phyloP scores from a whole-genome alignment of 768 basidiomycete genomes.

The Rhizopogon roseolus region DNA sequence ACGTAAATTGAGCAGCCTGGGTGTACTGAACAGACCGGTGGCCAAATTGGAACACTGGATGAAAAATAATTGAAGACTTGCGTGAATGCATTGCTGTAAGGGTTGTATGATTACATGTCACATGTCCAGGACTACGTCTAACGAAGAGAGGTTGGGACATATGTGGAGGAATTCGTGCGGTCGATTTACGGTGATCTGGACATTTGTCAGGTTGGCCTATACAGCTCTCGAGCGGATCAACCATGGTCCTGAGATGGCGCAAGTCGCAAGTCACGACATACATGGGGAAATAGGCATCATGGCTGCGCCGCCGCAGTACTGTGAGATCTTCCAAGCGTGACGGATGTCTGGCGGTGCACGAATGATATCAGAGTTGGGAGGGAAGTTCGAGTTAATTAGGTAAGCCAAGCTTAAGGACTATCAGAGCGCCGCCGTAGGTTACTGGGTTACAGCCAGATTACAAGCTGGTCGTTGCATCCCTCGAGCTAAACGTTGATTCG shows the following conservation, averaged over 20 bases:
- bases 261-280: too few relatives aligned
- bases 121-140: constrained; percentile 1
- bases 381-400: too few relatives aligned
- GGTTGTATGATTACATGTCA: background rate
- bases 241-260: background rate
- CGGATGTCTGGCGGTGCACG: too few relatives aligned
- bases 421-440: background rate
- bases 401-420: too few relatives aligned
- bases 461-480: too few relatives aligned
- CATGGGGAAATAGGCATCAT: too few relatives aligned
- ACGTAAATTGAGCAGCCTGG: background rate
- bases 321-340: too few relatives aligned
- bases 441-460: background rate
- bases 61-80: constrained; percentile 8
- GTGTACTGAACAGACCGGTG: background rate
- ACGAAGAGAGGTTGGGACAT: constrained; percentile 15
- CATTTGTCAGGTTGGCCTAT: too few relatives aligned
- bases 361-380: too few relatives aligned
- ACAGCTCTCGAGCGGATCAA: too few relatives aligned
- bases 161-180: constrained; percentile 4
- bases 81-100: constrained; percentile 7
- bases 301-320: too few relatives aligned
- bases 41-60: constrained; percentile 6
- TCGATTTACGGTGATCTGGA: constrained; percentile 1
- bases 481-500: background rate